Base-by-base conservation (phyloP, 208 protist species). In the Trypanosoma cruzi region DNA sequence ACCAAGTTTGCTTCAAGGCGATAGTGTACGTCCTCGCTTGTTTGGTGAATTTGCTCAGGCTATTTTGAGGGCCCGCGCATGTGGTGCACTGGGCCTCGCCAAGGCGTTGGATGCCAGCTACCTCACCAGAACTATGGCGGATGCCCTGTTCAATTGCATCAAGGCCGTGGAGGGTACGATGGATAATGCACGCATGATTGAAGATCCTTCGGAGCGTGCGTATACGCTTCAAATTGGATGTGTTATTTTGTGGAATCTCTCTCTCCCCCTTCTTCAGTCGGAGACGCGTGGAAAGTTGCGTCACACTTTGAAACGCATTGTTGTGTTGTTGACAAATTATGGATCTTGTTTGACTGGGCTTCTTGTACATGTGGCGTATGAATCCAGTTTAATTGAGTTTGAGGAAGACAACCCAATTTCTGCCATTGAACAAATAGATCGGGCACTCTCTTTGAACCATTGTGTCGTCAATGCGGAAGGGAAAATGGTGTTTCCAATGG, bases 181-280 rank as follows among this genome's bases (percentile, higher is more conserved):
- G 55, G 84, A 89, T 28, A 82, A 62, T 53, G 79, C 81, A 13
- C 82, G 77, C 34, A 82, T 85, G 56, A 90, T 94, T 42, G 58
- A 76, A 16, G 83, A 93, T 75, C 61, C 68, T 18, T 85, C 85
- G 20, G 91, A 96, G 49, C 76, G 86, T 24, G 65, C 73, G 26
- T 89, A 94, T 65, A 73, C 81, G 5, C 40, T 88, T 55, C 78
- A 84, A 50, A 60, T 85, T 28, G 88, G 86, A 10, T 90, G 79
- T 44, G 65, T 77, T 42, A 67, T 96, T 20, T 65, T 94, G 53
- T 96, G 91, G 91, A 85, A 89, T 53, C 52, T 91, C 14, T 80
- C 82, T 60, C 71, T 85, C 24, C 84, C 84, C 0, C 68, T 89
- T 1, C 32, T 89, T 7, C 84, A 89, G 37, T 57, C 64, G 16